Percentiles rank a stretch among this genome's conserved stretches.
phyloP scores from a whole-genome alignment of 129 eudicot species.

The Cynara cardunculus region DNA sequence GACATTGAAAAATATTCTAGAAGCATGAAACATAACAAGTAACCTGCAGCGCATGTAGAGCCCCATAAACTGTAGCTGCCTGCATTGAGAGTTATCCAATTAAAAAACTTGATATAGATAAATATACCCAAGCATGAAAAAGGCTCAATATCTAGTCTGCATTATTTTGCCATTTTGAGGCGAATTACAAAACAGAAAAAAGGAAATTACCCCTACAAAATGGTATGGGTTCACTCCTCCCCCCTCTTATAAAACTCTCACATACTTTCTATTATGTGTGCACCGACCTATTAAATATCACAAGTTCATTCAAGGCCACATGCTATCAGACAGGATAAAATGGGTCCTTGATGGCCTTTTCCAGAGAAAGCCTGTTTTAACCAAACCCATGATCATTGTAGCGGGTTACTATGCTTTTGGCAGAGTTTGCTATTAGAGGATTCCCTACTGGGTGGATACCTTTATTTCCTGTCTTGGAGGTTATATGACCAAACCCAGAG shows the following conservation, averaged over 20 bases:
- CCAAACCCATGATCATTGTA: too few relatives aligned
- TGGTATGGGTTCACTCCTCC: not conserved
- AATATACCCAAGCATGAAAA: not conserved
- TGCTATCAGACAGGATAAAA: too few relatives aligned
- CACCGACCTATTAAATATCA: too few relatives aligned
- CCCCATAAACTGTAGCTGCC: conserved; percentile 94
- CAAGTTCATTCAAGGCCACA: too few relatives aligned
- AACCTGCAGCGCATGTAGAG: conserved; percentile 94
- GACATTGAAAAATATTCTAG: not conserved
- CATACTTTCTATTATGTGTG: too few relatives aligned
- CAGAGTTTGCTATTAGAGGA: too few relatives aligned
- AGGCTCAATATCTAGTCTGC: not conserved
- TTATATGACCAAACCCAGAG: not conserved
- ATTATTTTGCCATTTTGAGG: not conserved
- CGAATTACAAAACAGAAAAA: not conserved
- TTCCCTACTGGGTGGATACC: too few relatives aligned
- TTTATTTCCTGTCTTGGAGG: too few relatives aligned
- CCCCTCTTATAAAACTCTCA: too few relatives aligned
- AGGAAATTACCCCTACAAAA: not conserved
- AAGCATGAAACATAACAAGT: not conserved
- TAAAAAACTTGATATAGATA: conserved; percentile 10
- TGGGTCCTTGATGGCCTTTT: too few relatives aligned
- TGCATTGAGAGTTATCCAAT: conserved; percentile 35
- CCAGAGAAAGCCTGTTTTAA: too few relatives aligned
- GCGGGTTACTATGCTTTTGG: too few relatives aligned